Evolutionary conservation across 805 yeast species (phyloP).

Genomic region (Lachancea quebecensis): DNA sequence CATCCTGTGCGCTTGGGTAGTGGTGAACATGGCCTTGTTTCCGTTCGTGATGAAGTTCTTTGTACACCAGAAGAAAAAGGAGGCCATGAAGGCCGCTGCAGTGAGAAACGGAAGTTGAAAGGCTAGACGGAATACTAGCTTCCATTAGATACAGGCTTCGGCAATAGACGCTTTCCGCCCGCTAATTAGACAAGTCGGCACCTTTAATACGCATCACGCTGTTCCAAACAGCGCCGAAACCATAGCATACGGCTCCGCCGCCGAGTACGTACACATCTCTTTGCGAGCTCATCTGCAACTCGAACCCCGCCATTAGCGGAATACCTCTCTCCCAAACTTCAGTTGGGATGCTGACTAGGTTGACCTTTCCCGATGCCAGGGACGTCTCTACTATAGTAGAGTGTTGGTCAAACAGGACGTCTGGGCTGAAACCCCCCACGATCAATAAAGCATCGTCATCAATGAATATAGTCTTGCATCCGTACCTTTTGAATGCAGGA

Average conservation of each 20-base stretch:
- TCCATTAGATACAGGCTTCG: no score
- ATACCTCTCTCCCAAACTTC: constrained; percentile 34
- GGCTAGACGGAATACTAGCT: no score
- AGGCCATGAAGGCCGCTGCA: constrained; percentile 20
- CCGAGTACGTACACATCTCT: constrained; percentile 34
- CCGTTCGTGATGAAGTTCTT: constrained; percentile 42
- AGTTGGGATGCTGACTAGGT: constrained; percentile 28
- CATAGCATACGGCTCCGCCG: constrained; percentile 80
- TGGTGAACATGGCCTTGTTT: constrained; percentile 37
- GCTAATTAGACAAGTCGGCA: not conserved
- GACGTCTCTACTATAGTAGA: constrained; percentile 36
- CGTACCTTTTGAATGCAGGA: constrained; percentile 41
- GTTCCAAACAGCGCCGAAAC: constrained; percentile 62
- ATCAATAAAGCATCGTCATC: constrained; percentile 36
- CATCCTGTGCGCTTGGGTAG: constrained; percentile 55
- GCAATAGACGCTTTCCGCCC: no score
- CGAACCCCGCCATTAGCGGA: constrained; percentile 52
- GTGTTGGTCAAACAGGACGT: constrained; percentile 27
- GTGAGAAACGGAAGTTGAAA: not conserved
- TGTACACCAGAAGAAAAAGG: constrained; percentile 33
- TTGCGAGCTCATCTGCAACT: constrained; percentile 27
- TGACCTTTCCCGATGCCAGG: constrained; percentile 13
- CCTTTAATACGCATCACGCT: constrained; percentile 7
- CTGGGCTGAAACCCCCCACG: constrained; percentile 52
- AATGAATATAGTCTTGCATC: constrained; percentile 36